Percentiles rank a stretch among this genome's conserved stretches.
Evolutionary conservation across 192 early-diverging fungal genomes (phyloP).

Genomic region (Paraglomus occultum): DNA sequence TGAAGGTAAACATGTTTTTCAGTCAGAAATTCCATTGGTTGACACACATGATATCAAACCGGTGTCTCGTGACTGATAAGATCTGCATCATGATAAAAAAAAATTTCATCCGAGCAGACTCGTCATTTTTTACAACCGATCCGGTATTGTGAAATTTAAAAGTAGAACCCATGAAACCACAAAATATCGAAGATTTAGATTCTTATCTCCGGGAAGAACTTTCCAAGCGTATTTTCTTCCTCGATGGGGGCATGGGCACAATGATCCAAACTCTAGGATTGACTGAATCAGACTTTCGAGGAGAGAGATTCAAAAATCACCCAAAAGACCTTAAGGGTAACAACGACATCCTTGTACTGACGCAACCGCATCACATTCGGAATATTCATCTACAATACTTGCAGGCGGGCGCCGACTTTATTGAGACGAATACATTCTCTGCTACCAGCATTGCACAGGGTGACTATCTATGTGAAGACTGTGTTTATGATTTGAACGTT

Average conservation of each 20-base stretch:
- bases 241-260: conserved; percentile 97
- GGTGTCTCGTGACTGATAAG: too few relatives aligned
- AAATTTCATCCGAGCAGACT: too few relatives aligned
- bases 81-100: too few relatives aligned
- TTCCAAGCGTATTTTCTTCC: conserved; percentile 87
- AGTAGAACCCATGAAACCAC: too few relatives aligned
- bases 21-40: too few relatives aligned
- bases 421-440: conserved; percentile 98
- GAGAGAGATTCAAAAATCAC: conserved; percentile 80
- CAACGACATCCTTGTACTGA: conserved; percentile 93
- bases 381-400: conserved; percentile 90
- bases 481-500: conserved; percentile 92
- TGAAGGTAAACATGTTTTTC: too few relatives aligned
- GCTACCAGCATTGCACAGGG: conserved; percentile 89
- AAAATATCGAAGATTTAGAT: conserved; percentile 36
- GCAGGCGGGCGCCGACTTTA: conserved; percentile 86
- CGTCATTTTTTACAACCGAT: too few relatives aligned
- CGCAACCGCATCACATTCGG: conserved; percentile 86
- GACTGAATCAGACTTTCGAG: conserved; percentile 83
- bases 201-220: conserved; percentile 76
- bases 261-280: conserved; percentile 85
- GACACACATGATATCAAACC: too few relatives aligned
- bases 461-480: conserved; percentile 83
- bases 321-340: conserved; percentile 90
- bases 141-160: too few relatives aligned